phyloP scores from a whole-genome alignment of 805 yeast genomes.

The Saccharomycopsis sp. region DNA sequence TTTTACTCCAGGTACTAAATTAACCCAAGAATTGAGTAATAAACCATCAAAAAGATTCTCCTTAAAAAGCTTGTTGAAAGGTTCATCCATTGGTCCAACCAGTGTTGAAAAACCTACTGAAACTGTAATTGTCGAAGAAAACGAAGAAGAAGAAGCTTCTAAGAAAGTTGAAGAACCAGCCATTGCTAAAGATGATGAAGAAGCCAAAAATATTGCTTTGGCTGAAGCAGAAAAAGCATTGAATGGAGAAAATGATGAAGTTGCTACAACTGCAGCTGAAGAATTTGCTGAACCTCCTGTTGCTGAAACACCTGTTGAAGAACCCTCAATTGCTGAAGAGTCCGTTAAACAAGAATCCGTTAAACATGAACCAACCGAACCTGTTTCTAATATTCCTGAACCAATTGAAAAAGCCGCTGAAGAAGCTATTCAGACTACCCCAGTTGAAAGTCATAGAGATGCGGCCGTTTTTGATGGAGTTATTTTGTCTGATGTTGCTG shows the following conservation, averaged over 20 bases:
- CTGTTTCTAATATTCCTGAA: too few relatives aligned
- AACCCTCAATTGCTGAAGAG: neutral
- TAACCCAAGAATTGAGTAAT: constrained; percentile 3
- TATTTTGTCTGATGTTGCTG: neutral
- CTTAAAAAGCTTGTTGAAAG: too few relatives aligned
- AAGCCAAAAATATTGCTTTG: constrained; percentile 8
- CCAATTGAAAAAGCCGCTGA: too few relatives aligned
- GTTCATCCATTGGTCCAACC: too few relatives aligned
- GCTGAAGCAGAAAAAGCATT: constrained; percentile 5
- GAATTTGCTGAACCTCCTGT: neutral
- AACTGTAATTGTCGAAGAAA: neutral
- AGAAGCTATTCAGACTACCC: too few relatives aligned
- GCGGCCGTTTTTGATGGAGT: too few relatives aligned
- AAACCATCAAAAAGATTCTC: neutral
- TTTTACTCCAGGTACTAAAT: constrained; percentile 14
- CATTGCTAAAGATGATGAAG: neutral
- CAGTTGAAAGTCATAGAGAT: too few relatives aligned
- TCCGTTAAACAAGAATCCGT: too few relatives aligned
- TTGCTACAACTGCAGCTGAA: neutral
- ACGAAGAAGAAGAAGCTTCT: neutral
- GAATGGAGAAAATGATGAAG: neutral
- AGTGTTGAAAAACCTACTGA: neutral
- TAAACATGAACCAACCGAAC: too few relatives aligned
- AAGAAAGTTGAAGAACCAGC: neutral
- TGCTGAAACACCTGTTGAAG: neutral